A percentile compares a stretch with the other conserved stretches of the same genome.
These are phyloP conservation scores for Cystobasidium slooffiae DNA, from an alignment of 1,284 basidiomycete species.

Conservation along the genomic window DNA sequence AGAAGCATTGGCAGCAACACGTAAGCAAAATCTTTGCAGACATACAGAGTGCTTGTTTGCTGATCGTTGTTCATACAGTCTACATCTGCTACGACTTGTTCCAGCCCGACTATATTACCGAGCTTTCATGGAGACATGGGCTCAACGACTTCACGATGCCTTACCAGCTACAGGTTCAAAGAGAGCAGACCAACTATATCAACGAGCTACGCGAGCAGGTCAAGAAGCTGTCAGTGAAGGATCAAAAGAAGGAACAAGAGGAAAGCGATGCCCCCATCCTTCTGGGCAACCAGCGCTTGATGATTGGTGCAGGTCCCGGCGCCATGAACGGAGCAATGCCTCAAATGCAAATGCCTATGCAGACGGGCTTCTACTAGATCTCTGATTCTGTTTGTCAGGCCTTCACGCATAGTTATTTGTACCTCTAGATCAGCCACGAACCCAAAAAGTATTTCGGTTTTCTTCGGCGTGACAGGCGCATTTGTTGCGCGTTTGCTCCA, in stretches of 20 bases:
- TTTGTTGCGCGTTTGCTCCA: background rate
- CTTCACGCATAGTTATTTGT: background rate
- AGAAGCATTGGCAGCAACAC: conserved; percentile 91
- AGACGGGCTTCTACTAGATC: conserved; percentile 46
- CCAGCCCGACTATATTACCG: conserved; percentile 87
- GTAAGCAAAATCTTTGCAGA: conserved; percentile 62
- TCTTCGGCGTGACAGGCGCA: background rate
- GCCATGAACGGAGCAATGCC: conserved; percentile 45
- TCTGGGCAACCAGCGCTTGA: conserved; percentile 45
- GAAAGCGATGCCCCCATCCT: conserved; percentile 60
- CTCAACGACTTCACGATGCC: conserved; percentile 97
- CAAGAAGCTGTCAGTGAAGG: conserved; percentile 76
- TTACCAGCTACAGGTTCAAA: conserved; percentile 84
- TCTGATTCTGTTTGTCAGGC: background rate
- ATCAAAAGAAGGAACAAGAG: conserved; percentile 81
- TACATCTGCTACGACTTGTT: conserved; percentile 76
- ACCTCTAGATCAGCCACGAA: conserved; percentile 10
- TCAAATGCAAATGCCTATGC: conserved; percentile 43
- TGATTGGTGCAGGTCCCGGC: conserved; percentile 47
- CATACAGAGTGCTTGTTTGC: background rate
- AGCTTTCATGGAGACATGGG: conserved; percentile 92
- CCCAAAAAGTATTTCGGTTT: background rate
- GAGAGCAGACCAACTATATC: conserved; percentile 65
- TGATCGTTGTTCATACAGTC: conserved; percentile 20
- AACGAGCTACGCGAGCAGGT: conserved; percentile 79